These are phyloP conservation scores for Phytophthora ramorum DNA, from an alignment of 352 stramenopile genomes.

Conservation along the genomic window DNA sequence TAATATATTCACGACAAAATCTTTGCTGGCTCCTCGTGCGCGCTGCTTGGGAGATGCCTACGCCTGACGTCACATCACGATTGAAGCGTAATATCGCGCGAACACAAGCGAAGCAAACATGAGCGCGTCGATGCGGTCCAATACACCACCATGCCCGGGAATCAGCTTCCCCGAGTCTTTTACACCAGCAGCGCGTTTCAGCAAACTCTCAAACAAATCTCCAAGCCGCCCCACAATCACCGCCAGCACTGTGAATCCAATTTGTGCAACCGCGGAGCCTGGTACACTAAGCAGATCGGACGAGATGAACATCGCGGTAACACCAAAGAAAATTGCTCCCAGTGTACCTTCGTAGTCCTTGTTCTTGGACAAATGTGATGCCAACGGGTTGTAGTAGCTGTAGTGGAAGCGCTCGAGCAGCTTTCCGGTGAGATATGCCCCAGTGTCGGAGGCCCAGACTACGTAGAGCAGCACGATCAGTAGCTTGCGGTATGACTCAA, in stretches of 20 bases:
- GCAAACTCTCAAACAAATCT: constrained; percentile 95
- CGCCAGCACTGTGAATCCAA: constrained; percentile 89
- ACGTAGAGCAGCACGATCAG: constrained; percentile 77
- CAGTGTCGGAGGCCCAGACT: constrained; percentile 90
- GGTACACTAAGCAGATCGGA: constrained; percentile 74
- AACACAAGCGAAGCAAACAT: constrained; percentile 91
- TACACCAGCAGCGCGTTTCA: constrained; percentile 95
- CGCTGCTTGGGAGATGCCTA: constrained; percentile 36
- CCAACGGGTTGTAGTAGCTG: constrained; percentile 82
- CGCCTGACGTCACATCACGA: constrained; percentile 44
- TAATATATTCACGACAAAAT: constrained; percentile 17
- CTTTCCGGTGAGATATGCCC: constrained; percentile 94
- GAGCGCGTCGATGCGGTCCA: constrained; percentile 96
- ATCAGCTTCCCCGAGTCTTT: constrained; percentile 97
- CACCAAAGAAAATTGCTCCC: constrained; percentile 80
- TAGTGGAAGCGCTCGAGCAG: constrained; percentile 90
- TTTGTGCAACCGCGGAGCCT: constrained; percentile 78
- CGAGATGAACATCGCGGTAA: constrained; percentile 90
- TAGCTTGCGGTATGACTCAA: constrained; percentile 63
- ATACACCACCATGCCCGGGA: constrained; percentile 95
- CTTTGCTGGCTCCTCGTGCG: constrained; percentile 14
- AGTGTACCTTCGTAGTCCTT: constrained; percentile 97
- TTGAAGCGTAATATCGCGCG: constrained; percentile 61
- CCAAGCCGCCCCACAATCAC: constrained; percentile 94
- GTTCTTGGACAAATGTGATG: constrained; percentile 93